A percentile compares a stretch with the other conserved stretches of the same genome.
Conservation (phyloP, 2,329 filamentous ascomycete species). For the Fusarium setosum region DNA sequence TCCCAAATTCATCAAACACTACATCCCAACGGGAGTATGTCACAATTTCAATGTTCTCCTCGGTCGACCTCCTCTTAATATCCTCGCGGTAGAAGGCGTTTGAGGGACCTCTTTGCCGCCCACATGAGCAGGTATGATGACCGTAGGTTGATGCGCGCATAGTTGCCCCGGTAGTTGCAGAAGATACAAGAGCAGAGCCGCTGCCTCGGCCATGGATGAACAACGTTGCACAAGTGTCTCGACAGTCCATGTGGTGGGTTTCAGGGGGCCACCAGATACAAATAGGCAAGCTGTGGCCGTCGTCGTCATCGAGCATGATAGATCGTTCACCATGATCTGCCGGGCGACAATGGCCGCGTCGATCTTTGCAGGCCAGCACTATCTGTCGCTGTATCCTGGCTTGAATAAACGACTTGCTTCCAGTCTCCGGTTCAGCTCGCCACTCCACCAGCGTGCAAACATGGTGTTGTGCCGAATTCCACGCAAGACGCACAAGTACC, state of each 20-base stretch:
- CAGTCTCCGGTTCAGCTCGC: neutral
- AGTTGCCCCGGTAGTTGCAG: too few relatives aligned
- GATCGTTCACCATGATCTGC: neutral
- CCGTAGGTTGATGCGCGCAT: neutral
- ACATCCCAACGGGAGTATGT: neutral
- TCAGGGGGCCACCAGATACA: neutral
- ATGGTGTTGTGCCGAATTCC: neutral
- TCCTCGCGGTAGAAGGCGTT: neutral
- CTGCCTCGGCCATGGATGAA: too few relatives aligned
- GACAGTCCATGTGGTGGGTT: neutral
- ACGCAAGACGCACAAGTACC: neutral
- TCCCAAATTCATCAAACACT: neutral
- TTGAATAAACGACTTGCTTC: neutral
- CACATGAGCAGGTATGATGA: neutral
- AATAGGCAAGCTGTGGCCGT: neutral
- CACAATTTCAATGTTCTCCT: neutral
- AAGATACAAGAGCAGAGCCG: neutral
- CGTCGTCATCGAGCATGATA: neutral
- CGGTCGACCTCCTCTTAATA: neutral
- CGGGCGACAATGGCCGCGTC: neutral
- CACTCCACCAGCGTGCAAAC: neutral
- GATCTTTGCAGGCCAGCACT: neutral
- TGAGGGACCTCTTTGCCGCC: neutral
- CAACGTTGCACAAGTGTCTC: neutral
- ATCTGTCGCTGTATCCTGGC: rapidly evolving